Conservation (phyloP, 2,329 filamentous ascomycete species). For the Emergomyces africanus region DNA sequence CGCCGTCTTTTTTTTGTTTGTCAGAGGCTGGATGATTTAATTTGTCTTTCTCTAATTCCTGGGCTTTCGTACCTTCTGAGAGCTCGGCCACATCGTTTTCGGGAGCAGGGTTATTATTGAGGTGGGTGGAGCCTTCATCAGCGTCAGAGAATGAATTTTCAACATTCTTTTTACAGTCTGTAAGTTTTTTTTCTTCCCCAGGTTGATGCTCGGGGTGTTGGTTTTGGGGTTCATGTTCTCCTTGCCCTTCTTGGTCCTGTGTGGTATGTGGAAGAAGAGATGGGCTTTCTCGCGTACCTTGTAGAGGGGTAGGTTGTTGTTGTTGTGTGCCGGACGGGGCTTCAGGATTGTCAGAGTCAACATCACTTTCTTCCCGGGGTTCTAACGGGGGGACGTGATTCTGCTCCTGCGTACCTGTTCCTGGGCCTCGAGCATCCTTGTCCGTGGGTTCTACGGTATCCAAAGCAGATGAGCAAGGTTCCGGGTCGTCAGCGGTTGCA, state of each 20-base stretch:
- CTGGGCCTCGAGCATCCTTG: background rate
- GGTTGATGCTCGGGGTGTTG: conserved; percentile 3
- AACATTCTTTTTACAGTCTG: background rate
- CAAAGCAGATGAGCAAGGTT: background rate
- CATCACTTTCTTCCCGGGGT: background rate
- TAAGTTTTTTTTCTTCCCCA: background rate
- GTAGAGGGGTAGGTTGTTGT: background rate
- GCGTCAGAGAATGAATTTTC: background rate
- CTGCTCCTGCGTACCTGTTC: background rate
- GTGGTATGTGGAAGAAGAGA: background rate
- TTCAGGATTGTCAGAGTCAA: background rate
- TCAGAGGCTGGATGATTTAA: conserved; percentile 8
- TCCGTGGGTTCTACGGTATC: background rate
- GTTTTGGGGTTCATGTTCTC: background rate
- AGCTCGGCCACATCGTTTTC: conserved; percentile 7
- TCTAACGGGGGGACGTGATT: background rate
- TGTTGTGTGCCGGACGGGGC: background rate
- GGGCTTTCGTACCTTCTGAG: conserved; percentile 15
- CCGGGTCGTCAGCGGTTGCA: background rate
- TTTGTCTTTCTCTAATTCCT: conserved; percentile 13
- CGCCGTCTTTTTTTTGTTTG: conserved; percentile 17
- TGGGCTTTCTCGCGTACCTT: conserved; percentile 5
- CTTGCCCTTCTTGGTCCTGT: conserved; percentile 3
- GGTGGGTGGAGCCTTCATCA: background rate
- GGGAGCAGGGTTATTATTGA: background rate